Base-by-base conservation (phyloP, 176 grass and related monocot genomes). In the Eragrostis nindensis region DNA sequence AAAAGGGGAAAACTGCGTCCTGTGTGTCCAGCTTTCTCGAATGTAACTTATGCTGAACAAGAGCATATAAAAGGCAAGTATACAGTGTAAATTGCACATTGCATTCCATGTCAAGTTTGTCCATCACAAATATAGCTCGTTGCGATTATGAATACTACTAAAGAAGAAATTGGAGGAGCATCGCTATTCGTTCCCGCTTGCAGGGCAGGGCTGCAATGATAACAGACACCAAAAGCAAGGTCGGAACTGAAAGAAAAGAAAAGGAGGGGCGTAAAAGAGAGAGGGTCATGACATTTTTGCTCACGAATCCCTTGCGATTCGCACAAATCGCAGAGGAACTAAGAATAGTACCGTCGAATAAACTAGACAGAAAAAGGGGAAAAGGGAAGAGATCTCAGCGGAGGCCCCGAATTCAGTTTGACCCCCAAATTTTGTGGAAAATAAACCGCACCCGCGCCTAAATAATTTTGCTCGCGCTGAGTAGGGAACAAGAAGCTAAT, bases 301-400 rank as follows among this genome's bases (percentile, higher is more conserved):
- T 38, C 84, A 74, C 39, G 77, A 86, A 86, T 85, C 75, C 70
- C 69, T 78, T 66, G 7, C 2, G 68, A 73, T 71, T 75, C 38
- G 41, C 70, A 25, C 84, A 86, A 80, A 86, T 80, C 77, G 30
- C 77, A 41, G 9, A 45, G 7, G 24, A 24, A 46, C 52, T 14
- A 74, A 32, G 22, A 67, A 36, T 36, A 17, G 25, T 7, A 39
- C 38, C 46, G 32, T 8, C 17, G 32, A 68, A 45, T 30, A 69
- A 36, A 36, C 32, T 36, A 36, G 2, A 36, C 32, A 36, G 32
- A 36, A 36, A 36, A 36, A 36, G 32, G 32, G 32, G 32, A 36
- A 36, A 36, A 36, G 32, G 32, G 9, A 15, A 6, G 15, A 69
- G 19, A 70, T 72, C 48, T 29, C 47, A 36, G 46, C 48, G 69